phyloP scores from a whole-genome alignment of 2,329 filamentous ascomycete genomes.

The Trichoderma polysporum region DNA sequence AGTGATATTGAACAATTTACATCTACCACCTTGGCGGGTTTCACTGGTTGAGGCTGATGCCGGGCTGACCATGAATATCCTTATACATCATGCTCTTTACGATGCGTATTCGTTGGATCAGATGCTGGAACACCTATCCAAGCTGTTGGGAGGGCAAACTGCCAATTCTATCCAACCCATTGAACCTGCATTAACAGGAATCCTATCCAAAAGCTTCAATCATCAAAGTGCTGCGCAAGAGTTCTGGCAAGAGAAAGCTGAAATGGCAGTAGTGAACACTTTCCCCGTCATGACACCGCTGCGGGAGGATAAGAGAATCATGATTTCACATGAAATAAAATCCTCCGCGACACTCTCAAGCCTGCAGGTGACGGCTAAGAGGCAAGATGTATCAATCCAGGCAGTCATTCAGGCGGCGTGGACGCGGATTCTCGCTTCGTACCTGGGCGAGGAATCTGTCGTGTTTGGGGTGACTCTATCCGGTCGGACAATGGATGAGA shows the following conservation, averaged over 20 bases:
- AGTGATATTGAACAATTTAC: slow-evolving; percentile 44
- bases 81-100: slow-evolving; percentile 79
- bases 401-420: slow-evolving; percentile 75
- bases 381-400: slow-evolving; percentile 69
- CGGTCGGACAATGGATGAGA: slow-evolving; percentile 64
- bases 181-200: slow-evolving; percentile 40
- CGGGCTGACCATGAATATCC: slow-evolving; percentile 41
- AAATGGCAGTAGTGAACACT: slow-evolving; percentile 58
- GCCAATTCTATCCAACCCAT: slow-evolving; percentile 28
- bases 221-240: slow-evolving; percentile 37
- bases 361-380: slow-evolving; percentile 57
- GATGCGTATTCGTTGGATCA: slow-evolving; percentile 72
- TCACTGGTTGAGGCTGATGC: slow-evolving; percentile 41
- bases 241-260: slow-evolving; percentile 65
- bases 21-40: slow-evolving; percentile 64
- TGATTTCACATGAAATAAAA: slow-evolving; percentile 35
- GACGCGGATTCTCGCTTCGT: slow-evolving; percentile 71
- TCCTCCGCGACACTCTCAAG: slow-evolving; percentile 42
- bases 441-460: slow-evolving; percentile 71
- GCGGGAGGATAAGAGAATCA: slow-evolving; percentile 35
- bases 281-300: slow-evolving; percentile 77
- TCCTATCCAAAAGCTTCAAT: slow-evolving; percentile 38
- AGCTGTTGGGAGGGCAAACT: slow-evolving; percentile 28
- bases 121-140: slow-evolving; percentile 60
- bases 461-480: slow-evolving; percentile 81